Conservation (phyloP, 2,329 filamentous ascomycete genomes). For the Monascus ruber region DNA sequence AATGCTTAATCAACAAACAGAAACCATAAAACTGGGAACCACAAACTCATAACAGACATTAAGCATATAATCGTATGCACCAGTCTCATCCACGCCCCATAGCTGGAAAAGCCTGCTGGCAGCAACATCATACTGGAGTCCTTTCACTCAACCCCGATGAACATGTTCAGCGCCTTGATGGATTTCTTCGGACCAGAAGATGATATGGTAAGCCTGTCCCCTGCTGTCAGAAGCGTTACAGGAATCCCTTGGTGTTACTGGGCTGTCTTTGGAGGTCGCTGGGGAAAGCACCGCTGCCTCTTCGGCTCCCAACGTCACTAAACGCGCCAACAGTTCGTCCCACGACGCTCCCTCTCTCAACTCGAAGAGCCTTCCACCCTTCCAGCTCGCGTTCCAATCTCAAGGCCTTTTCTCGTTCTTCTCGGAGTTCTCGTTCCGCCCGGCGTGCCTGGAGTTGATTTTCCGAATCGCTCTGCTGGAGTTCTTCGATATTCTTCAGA, state of each 20-base stretch:
- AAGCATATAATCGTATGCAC: too few species aligned
- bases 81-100: too few species aligned
- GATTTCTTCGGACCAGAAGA: too few species aligned
- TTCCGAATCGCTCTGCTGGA: conserved; percentile 75
- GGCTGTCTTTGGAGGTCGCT: conserved; percentile 56
- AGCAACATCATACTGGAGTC: too few species aligned
- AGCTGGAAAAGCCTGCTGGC: too few species aligned
- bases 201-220: too few species aligned
- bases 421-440: conserved; percentile 77
- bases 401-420: conserved; percentile 72
- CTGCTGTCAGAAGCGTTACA: conserved; percentile 32
- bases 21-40: too few species aligned
- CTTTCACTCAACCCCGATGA: too few species aligned
- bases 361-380: conserved; percentile 60
- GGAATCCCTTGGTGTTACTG: conserved; percentile 68
- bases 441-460: conserved; percentile 72
- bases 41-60: too few species aligned
- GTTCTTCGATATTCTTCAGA: conserved; percentile 81
- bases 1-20: too few species aligned
- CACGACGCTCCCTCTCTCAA: conserved; percentile 44
- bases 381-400: conserved; percentile 83
- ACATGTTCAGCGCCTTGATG: too few species aligned
- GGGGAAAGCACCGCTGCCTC: conserved; percentile 27
- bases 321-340: conserved; percentile 20
- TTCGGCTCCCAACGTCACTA: conserved; percentile 29